These are phyloP conservation scores for Hepatocystis sp. DNA, from an alignment of 169 alveolate species.

Conservation along the genomic window DNA sequence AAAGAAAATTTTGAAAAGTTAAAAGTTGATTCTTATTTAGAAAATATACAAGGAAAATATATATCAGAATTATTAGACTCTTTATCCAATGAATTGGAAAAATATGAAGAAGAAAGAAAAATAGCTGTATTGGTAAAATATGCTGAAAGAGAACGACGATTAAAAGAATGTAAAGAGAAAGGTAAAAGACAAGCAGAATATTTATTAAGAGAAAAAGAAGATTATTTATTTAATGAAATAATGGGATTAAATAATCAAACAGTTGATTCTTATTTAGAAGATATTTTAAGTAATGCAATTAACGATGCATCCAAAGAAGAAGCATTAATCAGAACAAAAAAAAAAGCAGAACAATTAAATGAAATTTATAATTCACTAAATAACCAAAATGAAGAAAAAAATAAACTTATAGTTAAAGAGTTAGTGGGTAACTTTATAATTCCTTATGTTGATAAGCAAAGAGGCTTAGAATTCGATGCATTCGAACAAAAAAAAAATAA, in stretches of 20 bases:
- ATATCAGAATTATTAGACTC: constrained; percentile 58
- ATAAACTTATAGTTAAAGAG: constrained; percentile 61
- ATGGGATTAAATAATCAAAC: constrained; percentile 75
- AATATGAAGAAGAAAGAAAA: constrained; percentile 76
- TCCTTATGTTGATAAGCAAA: constrained; percentile 75
- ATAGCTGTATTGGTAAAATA: constrained; percentile 69
- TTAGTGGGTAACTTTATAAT: constrained; percentile 71
- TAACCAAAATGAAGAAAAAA: constrained; percentile 43
- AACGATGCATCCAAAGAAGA: constrained; percentile 71
- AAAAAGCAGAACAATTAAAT: constrained; percentile 71
- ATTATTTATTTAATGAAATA: constrained; percentile 71
- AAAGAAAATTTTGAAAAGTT: constrained; percentile 56
- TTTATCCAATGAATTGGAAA: constrained; percentile 72
- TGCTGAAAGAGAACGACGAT: constrained; percentile 74
- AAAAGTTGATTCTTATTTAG: constrained; percentile 72
- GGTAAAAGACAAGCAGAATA: constrained; percentile 76
- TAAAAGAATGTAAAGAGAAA: constrained; percentile 75
- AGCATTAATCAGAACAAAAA: constrained; percentile 68
- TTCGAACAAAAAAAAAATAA: constrained; percentile 68
- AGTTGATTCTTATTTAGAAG: constrained; percentile 75
- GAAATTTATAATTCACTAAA: constrained; percentile 65
- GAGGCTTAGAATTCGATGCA: constrained; percentile 56
- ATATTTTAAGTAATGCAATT: constrained; percentile 52
- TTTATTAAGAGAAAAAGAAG: constrained; percentile 76
- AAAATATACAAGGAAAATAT: constrained; percentile 71